Conservation (phyloP, 495 filamentous ascomycete species). For the Trichoderma parareesei region DNA sequence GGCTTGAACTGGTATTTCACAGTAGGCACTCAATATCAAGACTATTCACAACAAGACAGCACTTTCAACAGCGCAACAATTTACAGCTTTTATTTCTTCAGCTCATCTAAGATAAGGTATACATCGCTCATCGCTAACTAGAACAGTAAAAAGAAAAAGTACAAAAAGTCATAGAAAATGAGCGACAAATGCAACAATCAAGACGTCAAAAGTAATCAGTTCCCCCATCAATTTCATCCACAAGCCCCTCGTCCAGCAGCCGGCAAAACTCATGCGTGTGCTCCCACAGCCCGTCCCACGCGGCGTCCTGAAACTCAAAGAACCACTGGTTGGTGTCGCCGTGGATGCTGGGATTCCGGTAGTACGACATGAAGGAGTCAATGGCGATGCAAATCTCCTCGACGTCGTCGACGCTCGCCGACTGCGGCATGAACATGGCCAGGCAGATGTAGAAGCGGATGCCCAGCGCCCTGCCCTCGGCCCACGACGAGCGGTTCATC, state of each 20-base stretch:
- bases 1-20: no score
- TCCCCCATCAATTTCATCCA: not conserved
- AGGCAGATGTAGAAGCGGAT: conserved; percentile 3
- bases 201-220: not conserved
- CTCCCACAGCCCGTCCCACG: conserved; percentile 1
- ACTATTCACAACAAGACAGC: no score
- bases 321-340: not conserved
- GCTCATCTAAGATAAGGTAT: no score
- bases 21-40: no score
- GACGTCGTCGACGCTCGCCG: not conserved
- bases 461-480: not conserved
- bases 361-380: not conserved
- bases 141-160: not conserved
- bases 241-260: not conserved
- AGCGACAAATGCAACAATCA: not conserved
- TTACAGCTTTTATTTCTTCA: not conserved
- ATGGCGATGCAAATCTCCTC: not conserved
- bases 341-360: not conserved
- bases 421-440: not conserved
- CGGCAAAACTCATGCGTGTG: not conserved
- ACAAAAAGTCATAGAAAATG: not conserved
- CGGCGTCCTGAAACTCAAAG: not conserved
- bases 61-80: no score
- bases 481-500: not conserved
- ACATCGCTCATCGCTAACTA: no score